A percentile compares a stretch with the other conserved stretches of the same genome.
phyloP scores from a whole-genome alignment of 2,329 filamentous ascomycete genomes.

The Hypomyces rosellus region DNA sequence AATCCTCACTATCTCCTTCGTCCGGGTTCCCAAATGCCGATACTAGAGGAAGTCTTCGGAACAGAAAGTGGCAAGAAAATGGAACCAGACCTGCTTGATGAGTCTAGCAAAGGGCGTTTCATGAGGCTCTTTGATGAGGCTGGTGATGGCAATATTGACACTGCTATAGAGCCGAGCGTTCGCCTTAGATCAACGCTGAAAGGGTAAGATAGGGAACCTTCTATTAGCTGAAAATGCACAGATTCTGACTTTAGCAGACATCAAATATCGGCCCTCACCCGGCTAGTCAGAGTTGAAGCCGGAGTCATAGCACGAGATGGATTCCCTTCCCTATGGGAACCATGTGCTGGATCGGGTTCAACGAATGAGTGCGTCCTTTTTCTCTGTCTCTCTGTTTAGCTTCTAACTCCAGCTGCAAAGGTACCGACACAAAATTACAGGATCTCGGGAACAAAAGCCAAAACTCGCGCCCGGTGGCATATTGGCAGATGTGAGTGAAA shows the following conservation, averaged over 20 bases:
- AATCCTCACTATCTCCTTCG: constrained; percentile 1
- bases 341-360: too few relatives aligned
- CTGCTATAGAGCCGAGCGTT: too few relatives aligned
- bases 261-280: too few relatives aligned
- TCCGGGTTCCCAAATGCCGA: constrained; percentile 1
- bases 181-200: too few relatives aligned
- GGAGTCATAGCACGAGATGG: too few relatives aligned
- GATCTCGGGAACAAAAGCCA: background rate
- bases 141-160: too few relatives aligned
- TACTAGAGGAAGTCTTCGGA: background rate
- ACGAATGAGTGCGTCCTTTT: too few relatives aligned
- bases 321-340: too few relatives aligned
- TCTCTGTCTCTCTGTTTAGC: background rate
- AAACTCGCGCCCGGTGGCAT: background rate
- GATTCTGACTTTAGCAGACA: too few relatives aligned
- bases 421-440: background rate
- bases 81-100: background rate
- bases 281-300: too few relatives aligned
- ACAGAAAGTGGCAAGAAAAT: background rate
- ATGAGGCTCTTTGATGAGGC: background rate
- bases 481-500: background rate
- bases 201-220: too few relatives aligned
- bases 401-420: background rate
- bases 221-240: too few relatives aligned
- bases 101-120: background rate